A percentile compares a stretch with the other conserved stretches of the same genome.
These are phyloP conservation scores for Hirschfeldia incana DNA, from an alignment of 345 rosid species.

Conservation along the genomic window DNA sequence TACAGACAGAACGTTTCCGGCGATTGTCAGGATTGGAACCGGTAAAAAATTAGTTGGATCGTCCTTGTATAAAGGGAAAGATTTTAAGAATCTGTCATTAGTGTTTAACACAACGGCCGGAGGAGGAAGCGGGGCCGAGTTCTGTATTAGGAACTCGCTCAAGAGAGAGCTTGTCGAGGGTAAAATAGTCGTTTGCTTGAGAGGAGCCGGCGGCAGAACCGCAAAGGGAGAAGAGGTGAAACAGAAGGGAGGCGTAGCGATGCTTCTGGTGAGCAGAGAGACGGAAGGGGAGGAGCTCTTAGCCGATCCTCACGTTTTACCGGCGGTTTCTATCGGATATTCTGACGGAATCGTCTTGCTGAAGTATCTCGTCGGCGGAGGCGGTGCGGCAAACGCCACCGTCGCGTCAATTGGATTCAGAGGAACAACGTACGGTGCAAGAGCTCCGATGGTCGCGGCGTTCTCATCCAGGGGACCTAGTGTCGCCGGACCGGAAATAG, in stretches of 20 bases:
- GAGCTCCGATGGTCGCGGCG: constrained; percentile 69
- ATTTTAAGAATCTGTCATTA: constrained; percentile 45
- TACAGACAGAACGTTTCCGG: constrained; percentile 65
- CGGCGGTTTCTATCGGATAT: constrained; percentile 55
- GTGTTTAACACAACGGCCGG: constrained; percentile 63
- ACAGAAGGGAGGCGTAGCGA: constrained; percentile 62
- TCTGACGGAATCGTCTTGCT: constrained; percentile 48
- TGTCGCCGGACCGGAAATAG: constrained; percentile 48
- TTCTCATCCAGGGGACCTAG: constrained; percentile 89
- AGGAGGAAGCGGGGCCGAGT: constrained; percentile 41
- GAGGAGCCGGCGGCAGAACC: constrained; percentile 50
- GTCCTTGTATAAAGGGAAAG: constrained; percentile 49
- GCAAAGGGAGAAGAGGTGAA: constrained; percentile 60
- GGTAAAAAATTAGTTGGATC: constrained; percentile 52
- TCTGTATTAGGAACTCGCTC: constrained; percentile 40
- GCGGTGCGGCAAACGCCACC: constrained; percentile 39
- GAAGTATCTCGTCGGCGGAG: constrained; percentile 37
- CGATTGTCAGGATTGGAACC: constrained; percentile 52
- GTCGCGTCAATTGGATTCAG: constrained; percentile 54
- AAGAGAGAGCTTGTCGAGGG: constrained; percentile 46
- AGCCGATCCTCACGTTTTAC: constrained; percentile 69
- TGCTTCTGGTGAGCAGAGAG: constrained; percentile 57
- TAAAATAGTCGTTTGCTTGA: constrained; percentile 58
- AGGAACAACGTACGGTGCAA: constrained; percentile 55
- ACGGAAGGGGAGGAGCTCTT: constrained; percentile 60